Percentiles rank a stretch among this genome's conserved stretches.
These are phyloP conservation scores for Brassica carinata DNA, from an alignment of 345 rosid genomes.

Conservation along the genomic window DNA sequence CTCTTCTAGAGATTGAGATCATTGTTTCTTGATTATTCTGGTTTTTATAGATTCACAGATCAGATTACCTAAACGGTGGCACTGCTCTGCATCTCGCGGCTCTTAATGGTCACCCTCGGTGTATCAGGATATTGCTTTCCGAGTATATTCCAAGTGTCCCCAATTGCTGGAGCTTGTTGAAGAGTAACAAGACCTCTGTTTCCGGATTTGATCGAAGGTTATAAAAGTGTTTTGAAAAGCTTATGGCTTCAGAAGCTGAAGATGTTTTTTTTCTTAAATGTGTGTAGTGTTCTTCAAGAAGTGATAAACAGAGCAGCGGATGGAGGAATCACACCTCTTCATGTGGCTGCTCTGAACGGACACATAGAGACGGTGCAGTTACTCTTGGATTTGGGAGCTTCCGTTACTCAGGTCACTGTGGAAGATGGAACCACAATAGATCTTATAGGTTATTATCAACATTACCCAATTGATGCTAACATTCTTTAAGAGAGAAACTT, in stretches of 20 bases:
- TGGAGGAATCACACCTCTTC: slow-evolving; percentile 94
- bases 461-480: not conserved
- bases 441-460: slow-evolving; percentile 64
- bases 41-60: slow-evolving; percentile 59
- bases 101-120: slow-evolving; percentile 83
- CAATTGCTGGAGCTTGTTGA: slow-evolving; percentile 54
- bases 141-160: slow-evolving; percentile 81
- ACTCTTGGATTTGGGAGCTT: slow-evolving; percentile 90
- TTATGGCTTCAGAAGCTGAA: not conserved
- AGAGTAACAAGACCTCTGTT: slow-evolving; percentile 43
- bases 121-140: slow-evolving; percentile 86
- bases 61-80: slow-evolving; percentile 93
- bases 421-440: slow-evolving; percentile 96
- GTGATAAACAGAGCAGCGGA: slow-evolving; percentile 84
- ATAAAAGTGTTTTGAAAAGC: not conserved
- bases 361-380: slow-evolving; percentile 79
- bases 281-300: slow-evolving; percentile 57
- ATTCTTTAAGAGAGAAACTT: not conserved
- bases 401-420: slow-evolving; percentile 67
- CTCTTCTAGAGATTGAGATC: not conserved
- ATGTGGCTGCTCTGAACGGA: slow-evolving; percentile 93
- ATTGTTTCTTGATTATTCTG: not conserved
- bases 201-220: slow-evolving; percentile 64
- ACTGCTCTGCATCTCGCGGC: slow-evolving; percentile 96
- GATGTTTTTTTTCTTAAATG: not conserved